Conservation (phyloP, 305 asterid genomes). For the Striga hermonthica region DNA sequence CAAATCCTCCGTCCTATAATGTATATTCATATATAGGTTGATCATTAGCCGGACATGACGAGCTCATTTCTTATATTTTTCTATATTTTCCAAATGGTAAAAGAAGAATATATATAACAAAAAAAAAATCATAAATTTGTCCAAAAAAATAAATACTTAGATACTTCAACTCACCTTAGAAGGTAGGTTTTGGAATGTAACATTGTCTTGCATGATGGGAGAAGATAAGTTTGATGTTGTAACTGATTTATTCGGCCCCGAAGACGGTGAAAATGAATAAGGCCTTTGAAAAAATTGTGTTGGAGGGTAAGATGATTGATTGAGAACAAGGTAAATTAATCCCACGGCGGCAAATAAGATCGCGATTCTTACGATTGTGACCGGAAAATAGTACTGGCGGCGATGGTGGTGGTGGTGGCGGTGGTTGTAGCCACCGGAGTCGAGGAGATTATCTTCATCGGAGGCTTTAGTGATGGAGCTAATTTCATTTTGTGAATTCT, state of each 20-base stretch:
- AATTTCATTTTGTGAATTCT: constrained; percentile 31
- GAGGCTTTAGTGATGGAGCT: constrained; percentile 23
- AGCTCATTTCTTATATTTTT: background rate
- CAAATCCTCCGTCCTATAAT: no score
- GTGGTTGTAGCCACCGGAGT: constrained; percentile 37
- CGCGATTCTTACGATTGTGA: constrained; percentile 14
- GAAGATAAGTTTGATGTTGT: background rate
- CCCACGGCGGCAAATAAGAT: constrained; percentile 31
- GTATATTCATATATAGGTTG: no score
- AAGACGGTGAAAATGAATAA: background rate
- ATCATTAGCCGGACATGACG: no score
- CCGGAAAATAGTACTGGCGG: constrained; percentile 15
- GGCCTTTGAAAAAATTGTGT: constrained; percentile 34
- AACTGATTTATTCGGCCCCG: background rate
- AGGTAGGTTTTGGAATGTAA: constrained; percentile 22
- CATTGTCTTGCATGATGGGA: constrained; percentile 8
- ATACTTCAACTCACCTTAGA: constrained; percentile 19
- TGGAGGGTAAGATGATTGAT: constrained; percentile 34
- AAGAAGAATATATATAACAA: background rate
- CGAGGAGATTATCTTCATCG: constrained; percentile 25
- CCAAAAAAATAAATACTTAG: background rate
- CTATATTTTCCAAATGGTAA: background rate
- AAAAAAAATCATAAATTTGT: background rate
- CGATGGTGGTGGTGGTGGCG: constrained; percentile 8
- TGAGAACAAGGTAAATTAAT: constrained; percentile 32